Conservation (phyloP, 73 alveolate genomes). For the Symbiodinium natans region DNA sequence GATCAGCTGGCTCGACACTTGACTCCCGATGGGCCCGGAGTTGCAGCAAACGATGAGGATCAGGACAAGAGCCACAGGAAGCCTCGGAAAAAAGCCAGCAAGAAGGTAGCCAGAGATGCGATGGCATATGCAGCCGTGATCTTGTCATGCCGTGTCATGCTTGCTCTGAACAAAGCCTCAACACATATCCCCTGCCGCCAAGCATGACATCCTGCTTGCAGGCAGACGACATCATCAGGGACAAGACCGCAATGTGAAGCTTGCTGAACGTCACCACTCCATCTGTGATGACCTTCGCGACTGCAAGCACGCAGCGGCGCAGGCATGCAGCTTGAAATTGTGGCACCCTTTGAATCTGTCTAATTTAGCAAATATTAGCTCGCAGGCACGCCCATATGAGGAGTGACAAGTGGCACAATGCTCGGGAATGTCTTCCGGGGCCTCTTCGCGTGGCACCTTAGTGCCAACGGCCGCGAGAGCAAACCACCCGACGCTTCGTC, state of each 20-base stretch:
- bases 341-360: neutral
- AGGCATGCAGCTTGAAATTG: neutral
- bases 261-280: neutral
- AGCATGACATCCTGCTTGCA: neutral
- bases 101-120: too few species aligned
- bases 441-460: neutral
- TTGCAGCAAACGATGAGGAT: conserved; percentile 26
- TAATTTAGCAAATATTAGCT: too few species aligned
- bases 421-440: neutral
- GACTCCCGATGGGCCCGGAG: conserved; percentile 1
- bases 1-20: too few species aligned
- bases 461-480: neutral
- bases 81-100: too few species aligned
- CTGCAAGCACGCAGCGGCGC: neutral
- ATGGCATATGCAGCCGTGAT: too few species aligned
- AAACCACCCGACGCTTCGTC: neutral
- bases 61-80: neutral
- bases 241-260: neutral
- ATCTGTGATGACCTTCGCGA: conserved; percentile 7
- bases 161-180: too few species aligned
- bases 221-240: neutral
- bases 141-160: too few species aligned
- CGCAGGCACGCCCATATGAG: too few species aligned
- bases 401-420: neutral
- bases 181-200: too few species aligned